Base-by-base conservation (phyloP, 1,284 basidiomycete species). In the Heliocybe sulcata region DNA sequence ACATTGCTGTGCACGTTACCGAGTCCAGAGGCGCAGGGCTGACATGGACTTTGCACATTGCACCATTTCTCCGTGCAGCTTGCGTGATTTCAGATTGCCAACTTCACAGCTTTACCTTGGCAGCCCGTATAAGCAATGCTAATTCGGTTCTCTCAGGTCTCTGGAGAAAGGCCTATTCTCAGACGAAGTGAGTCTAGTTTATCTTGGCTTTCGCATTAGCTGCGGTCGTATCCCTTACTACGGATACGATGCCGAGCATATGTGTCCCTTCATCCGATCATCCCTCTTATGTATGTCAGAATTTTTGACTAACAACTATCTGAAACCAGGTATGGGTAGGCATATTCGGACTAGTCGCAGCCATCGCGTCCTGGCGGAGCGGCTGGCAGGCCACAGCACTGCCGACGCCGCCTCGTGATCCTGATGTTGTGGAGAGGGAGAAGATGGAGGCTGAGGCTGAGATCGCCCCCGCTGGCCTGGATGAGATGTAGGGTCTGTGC, bases 301-400 rank as follows among this genome's bases (percentile, higher is more conserved):
- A 56, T 53, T 47, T n/a, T 50, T 45, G 51, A 23, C 31, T 22
- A 31, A 23, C 22, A 19, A n/a, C 53, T n/a, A 25, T 47, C 23
- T 23, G 35, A 48, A 54, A 54, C 55, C 60, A 90, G 88, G 64
- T 76, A 20, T 84, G 83, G 82, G 73, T 83, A 53, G 78, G 77
- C 48, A 56, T 83, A 16, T 81, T 89, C 50, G 83, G 84, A 9
- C 69, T 87, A 25, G 69, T 85, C 53, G 83, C 84, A 14, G 85
- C 77, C 2, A 61, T 86, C 0, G 77, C 79, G 8, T 81, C 85
- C 2, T 89, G 90, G 72, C 74, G 82, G 58, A 81, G 77, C 45
- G 89, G 86, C 14, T 91, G 87, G 87, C 82, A 77, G 54, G 88
- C 88, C 1, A 89, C 86, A 16, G 79, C 82, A 9, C 68, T 83